Evolutionary conservation across 2,329 filamentous ascomycete species (phyloP).

Genomic region (Botrytis medusae): DNA sequence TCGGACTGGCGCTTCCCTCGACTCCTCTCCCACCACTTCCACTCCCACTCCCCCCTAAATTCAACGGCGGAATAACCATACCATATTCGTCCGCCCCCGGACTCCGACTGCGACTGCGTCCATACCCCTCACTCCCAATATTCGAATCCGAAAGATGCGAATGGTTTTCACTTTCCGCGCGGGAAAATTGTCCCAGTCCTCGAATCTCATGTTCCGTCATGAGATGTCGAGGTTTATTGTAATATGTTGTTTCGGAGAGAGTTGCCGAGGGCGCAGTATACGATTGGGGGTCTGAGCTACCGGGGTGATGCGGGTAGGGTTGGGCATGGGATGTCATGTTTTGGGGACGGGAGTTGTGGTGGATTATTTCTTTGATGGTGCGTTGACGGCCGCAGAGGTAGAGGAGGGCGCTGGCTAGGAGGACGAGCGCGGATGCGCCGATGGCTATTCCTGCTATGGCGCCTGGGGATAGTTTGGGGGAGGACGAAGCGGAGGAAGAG

Average conservation of each 20-base stretch:
- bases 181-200: neutral
- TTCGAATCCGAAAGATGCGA: slow-evolving; percentile 1
- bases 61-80: neutral
- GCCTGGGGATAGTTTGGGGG: slow-evolving; percentile 24
- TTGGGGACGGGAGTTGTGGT: slow-evolving; percentile 21
- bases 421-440: slow-evolving; percentile 28
- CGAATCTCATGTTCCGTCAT: slow-evolving; percentile 5
- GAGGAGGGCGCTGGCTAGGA: slow-evolving; percentile 28
- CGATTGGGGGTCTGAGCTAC: neutral
- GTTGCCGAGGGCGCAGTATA: slow-evolving; percentile 2
- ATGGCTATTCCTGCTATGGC: slow-evolving; percentile 35
- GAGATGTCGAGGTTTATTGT: neutral
- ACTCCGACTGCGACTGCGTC: neutral
- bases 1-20: neutral
- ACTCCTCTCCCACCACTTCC: neutral
- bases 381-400: slow-evolving; percentile 35
- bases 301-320: neutral
- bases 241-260: slow-evolving; percentile 5
- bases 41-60: neutral
- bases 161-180: neutral
- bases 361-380: slow-evolving; percentile 30
- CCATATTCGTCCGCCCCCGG: slow-evolving; percentile 3
- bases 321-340: neutral
- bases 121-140: neutral
- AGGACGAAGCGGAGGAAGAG: neutral